phyloP scores from a whole-genome alignment of 2,329 filamentous ascomycete genomes.

The Ramularia endophylla region DNA sequence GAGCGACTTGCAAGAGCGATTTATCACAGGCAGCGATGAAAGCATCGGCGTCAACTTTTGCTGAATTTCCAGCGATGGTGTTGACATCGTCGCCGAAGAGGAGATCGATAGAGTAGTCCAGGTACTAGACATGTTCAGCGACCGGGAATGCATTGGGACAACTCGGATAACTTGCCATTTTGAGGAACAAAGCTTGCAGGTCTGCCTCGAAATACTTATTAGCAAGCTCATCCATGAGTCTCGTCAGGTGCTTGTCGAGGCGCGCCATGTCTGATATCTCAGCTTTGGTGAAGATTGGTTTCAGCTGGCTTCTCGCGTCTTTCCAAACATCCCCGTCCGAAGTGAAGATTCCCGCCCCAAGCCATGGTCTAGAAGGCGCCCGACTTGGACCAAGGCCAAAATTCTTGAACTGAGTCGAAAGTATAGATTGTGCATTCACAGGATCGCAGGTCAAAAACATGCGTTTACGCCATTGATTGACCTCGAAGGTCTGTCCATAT shows the following conservation, averaged over 20 bases:
- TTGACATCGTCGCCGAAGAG: conserved; percentile 2
- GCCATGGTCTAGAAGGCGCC: too few relatives aligned
- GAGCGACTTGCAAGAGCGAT: conserved; percentile 1
- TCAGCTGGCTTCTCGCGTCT: neutral
- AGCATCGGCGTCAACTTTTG: conserved; percentile 1
- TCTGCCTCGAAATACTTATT: neutral
- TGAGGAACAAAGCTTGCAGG: conserved; percentile 1
- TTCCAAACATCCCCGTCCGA: conserved; percentile 3
- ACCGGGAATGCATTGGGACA: neutral
- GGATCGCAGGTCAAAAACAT: too few relatives aligned
- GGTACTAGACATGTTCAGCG: neutral
- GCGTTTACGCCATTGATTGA: too few relatives aligned
- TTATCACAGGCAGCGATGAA: conserved; percentile 1
- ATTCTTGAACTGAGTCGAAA: too few relatives aligned
- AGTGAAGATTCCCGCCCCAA: conserved; percentile 1
- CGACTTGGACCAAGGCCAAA: too few relatives aligned
- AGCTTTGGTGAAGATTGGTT: conserved; percentile 1
- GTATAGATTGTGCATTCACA: too few relatives aligned
- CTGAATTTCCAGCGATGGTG: neutral
- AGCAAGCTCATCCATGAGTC: conserved; percentile 1
- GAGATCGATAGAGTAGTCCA: conserved; percentile 2
- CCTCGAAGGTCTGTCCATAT: too few relatives aligned
- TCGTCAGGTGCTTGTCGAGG: neutral
- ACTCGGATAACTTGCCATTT: conserved; percentile 1
- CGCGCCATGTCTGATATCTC: conserved; percentile 3